Evolutionary conservation across 148 eudicot species (phyloP), one percentile per base, ranked within the genome.

Genomic region (Vaccinium corymbosum): DNA sequence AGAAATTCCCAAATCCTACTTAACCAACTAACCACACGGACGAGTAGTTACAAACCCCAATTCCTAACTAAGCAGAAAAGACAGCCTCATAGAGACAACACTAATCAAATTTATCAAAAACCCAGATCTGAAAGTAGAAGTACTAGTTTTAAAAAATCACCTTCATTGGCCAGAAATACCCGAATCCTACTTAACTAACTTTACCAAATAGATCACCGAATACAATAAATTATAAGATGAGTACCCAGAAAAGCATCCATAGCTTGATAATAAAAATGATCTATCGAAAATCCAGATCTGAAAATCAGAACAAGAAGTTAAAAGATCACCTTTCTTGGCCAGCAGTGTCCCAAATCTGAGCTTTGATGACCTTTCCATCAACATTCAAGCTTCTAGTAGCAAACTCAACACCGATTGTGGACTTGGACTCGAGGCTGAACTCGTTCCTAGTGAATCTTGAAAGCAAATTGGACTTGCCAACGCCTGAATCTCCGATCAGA

Each of bases 381-480:
- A 85, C 78, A 38, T 71, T 85, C 57, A 85, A 71, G 78, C 81
- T 82, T 16, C 87, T 82, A 46, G 87, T 85, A 8, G 87, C 87
- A 48, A 85, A 85, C 82, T 85, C 87, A 13, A 85, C 87, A 17
- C 93, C 93, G 75, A 91, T 91, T 20, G 93, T 91, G 46, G 93
- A 91, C 81, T 91, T 91, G 71, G 92, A 89, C 84, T 91, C 93
- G n/a, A 91, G 87, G 55, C 93, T 89, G 80, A 91, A 91, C 84
- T 91, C 93, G 79, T 91, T 91, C 16, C 92, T 85, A 22, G 93
- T 91, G 76, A 91, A 91, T 38, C 87, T 66, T 1, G 87, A 85
- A 15, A 85, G 87, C 56, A 85, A 79, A 57, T 85, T 85, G 22
- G 87, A 85, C 80, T 85, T 85, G 20, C 84, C 86, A 74, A 85